Percentiles rank a stretch among this genome's conserved stretches.
Conservation (phyloP, 208 protist species). For the Leishmania gerbilli region DNA sequence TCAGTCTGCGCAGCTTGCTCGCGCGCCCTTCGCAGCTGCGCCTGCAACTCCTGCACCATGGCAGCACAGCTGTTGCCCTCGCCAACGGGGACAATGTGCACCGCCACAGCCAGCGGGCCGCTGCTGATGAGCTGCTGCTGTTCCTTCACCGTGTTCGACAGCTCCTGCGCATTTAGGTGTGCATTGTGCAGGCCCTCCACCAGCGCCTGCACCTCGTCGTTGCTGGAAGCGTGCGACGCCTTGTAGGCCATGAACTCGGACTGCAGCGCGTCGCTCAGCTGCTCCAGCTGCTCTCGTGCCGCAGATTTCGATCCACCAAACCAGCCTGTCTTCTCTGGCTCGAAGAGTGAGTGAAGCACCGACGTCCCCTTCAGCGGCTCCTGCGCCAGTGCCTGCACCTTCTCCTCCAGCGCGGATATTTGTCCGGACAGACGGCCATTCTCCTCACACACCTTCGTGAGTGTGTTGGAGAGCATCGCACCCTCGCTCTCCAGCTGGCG, state of each 20-base stretch:
- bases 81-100: conserved; percentile 46
- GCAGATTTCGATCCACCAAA: conserved; percentile 75
- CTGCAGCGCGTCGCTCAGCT: conserved; percentile 64
- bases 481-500: conserved; percentile 72
- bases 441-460: conserved; percentile 83
- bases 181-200: conserved; percentile 66
- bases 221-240: conserved; percentile 66
- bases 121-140: conserved; percentile 71
- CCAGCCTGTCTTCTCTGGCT: conserved; percentile 79
- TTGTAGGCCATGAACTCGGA: conserved; percentile 81
- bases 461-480: conserved; percentile 48
- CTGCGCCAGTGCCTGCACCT: conserved; percentile 39
- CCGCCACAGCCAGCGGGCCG: conserved; percentile 35
- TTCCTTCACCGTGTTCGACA: conserved; percentile 55
- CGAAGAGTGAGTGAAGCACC: conserved; percentile 75
- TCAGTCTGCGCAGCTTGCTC: conserved; percentile 18
- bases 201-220: conserved; percentile 82
- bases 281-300: conserved; percentile 64
- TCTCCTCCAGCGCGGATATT: conserved; percentile 42
- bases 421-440: conserved; percentile 58
- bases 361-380: conserved; percentile 47
- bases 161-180: conserved; percentile 54
- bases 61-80: conserved; percentile 22
- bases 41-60: conserved; percentile 42
- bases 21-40: conserved; percentile 41